Evolutionary conservation across 257 asterid genomes (phyloP).

Genomic region (Ilex aquifolium): DNA sequence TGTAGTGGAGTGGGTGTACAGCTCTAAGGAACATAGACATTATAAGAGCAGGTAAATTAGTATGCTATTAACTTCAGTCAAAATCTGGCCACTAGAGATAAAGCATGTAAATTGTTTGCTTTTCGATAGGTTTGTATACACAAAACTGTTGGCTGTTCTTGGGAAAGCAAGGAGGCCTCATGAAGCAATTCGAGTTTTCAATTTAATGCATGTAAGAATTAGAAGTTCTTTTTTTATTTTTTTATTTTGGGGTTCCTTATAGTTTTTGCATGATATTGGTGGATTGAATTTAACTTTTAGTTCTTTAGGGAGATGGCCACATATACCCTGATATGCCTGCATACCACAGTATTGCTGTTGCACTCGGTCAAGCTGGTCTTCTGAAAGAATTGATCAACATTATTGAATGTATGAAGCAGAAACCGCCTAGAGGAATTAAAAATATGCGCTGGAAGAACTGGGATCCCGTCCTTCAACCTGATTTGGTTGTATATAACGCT

Average conservation of each 20-base stretch:
- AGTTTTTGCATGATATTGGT: slow-evolving; percentile 9
- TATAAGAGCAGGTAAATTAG: slow-evolving; percentile 63
- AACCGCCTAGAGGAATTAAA: slow-evolving; percentile 47
- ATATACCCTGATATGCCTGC: slow-evolving; percentile 97
- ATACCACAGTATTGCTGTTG: slow-evolving; percentile 73
- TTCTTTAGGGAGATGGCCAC: slow-evolving; percentile 56
- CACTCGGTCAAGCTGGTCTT: slow-evolving; percentile 88
- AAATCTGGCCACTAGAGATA: background rate
- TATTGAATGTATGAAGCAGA: slow-evolving; percentile 71
- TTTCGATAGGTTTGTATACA: slow-evolving; percentile 69
- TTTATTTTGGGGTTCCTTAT: slow-evolving; percentile 4
- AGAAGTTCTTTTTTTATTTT: background rate
- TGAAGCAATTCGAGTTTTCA: slow-evolving; percentile 79
- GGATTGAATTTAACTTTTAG: slow-evolving; percentile 13
- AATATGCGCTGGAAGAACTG: slow-evolving; percentile 59
- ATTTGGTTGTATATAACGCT: slow-evolving; percentile 76
- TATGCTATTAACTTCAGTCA: no score
- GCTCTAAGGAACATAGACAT: slow-evolving; percentile 57
- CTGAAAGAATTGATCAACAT: slow-evolving; percentile 68
- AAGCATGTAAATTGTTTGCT: background rate
- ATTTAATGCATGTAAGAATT: slow-evolving; percentile 70
- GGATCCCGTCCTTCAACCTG: slow-evolving; percentile 89
- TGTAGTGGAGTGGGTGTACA: slow-evolving; percentile 81
- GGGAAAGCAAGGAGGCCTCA: slow-evolving; percentile 65
- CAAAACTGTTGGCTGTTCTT: slow-evolving; percentile 75